phyloP scores from a whole-genome alignment of 78 protist genomes.

The Neovahlkampfia damariscottae region DNA sequence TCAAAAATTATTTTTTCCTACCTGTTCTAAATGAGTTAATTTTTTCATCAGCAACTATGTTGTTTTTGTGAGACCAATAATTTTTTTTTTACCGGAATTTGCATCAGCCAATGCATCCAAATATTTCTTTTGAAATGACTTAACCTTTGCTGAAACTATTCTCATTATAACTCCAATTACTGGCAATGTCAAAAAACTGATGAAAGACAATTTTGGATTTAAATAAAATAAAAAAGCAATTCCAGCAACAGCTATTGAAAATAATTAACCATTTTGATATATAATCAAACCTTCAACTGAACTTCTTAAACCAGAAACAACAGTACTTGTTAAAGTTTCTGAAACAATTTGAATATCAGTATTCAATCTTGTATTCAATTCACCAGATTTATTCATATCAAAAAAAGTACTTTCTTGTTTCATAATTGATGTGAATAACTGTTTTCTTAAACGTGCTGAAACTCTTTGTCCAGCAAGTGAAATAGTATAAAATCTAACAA shows the following conservation, averaged over 20 bases:
- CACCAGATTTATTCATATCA: conserved; percentile 1
- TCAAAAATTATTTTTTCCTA: too few relatives aligned
- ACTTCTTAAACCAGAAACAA: neutral
- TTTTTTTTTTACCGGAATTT: too few relatives aligned
- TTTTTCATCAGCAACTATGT: neutral
- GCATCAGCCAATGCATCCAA: neutral
- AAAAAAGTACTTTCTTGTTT: conserved; percentile 1
- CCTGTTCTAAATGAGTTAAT: too few relatives aligned
- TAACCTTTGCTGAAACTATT: too few relatives aligned
- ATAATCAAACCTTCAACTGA: too few relatives aligned
- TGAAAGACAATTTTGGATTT: neutral
- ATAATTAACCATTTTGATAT: too few relatives aligned
- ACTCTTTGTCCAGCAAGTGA: neutral
- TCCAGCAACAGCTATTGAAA: neutral
- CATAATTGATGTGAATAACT: neutral
- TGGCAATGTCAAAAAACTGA: neutral
- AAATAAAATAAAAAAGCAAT: neutral
- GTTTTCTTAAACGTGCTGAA: neutral
- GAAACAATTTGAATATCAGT: neutral
- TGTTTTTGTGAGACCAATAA: too few relatives aligned
- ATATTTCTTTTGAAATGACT: neutral
- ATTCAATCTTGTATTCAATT: neutral
- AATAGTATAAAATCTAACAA: neutral
- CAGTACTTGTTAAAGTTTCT: neutral
- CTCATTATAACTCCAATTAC: neutral